A percentile compares a stretch with the other conserved stretches of the same genome.
phyloP scores from a whole-genome alignment of 352 stramenopile species.

The Phytophthora vignae region DNA sequence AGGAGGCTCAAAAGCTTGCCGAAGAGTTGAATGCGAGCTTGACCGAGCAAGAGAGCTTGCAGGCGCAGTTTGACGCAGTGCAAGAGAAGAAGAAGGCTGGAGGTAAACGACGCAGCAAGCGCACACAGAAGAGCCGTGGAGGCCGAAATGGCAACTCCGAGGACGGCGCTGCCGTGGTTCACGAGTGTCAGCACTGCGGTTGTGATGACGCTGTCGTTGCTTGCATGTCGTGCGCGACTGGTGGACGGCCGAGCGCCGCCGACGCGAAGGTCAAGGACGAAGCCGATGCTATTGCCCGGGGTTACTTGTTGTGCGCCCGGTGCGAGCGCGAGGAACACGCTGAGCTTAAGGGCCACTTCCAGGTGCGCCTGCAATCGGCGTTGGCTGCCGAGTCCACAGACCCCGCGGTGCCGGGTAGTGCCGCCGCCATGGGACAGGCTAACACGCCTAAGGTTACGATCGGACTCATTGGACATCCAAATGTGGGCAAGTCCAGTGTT shows the following conservation, averaged over 20 bases:
- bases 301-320: slow-evolving; percentile 72
- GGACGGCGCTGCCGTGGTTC: slow-evolving; percentile 12
- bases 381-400: slow-evolving; percentile 35
- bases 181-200: slow-evolving; percentile 79
- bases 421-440: slow-evolving; percentile 42
- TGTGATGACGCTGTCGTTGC: slow-evolving; percentile 64
- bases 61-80: slow-evolving; percentile 34
- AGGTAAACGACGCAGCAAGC: slow-evolving; percentile 53
- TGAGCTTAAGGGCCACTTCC: slow-evolving; percentile 69
- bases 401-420: slow-evolving; percentile 31
- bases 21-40: slow-evolving; percentile 65
- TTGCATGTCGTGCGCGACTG: slow-evolving; percentile 68
- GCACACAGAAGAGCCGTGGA: slow-evolving; percentile 68
- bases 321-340: slow-evolving; percentile 78
- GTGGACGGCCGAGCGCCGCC: slow-evolving; percentile 31
- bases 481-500: slow-evolving; percentile 91
- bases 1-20: slow-evolving; percentile 63
- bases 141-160: slow-evolving; percentile 27
- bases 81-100: slow-evolving; percentile 52
- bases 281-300: slow-evolving; percentile 61
- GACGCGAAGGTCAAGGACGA: slow-evolving; percentile 52
- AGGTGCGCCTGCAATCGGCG: slow-evolving; percentile 51
- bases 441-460: slow-evolving; percentile 75
- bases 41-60: slow-evolving; percentile 46
- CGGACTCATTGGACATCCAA: slow-evolving; percentile 89